These are phyloP conservation scores for Talaromyces sp. DNA, from an alignment of 2,329 filamentous ascomycete genomes.

Conservation along the genomic window DNA sequence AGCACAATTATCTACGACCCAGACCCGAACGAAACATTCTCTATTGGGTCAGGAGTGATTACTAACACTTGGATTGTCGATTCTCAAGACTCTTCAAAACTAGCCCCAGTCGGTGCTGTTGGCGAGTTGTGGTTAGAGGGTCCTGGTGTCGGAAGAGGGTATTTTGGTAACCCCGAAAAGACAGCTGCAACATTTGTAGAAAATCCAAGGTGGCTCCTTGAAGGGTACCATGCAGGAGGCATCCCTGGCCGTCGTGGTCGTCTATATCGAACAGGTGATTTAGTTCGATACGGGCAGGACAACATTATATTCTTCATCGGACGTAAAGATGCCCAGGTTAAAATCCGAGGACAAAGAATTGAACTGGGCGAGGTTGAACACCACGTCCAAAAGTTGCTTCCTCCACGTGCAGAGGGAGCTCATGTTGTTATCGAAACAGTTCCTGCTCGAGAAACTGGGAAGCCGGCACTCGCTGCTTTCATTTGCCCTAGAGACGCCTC, in stretches of 20 bases:
- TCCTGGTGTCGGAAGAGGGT: constrained; percentile 37
- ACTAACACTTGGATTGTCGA: constrained; percentile 7
- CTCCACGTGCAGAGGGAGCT: neutral
- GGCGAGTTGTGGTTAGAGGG: constrained; percentile 41
- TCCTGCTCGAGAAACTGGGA: neutral
- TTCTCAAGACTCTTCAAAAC: constrained; percentile 64
- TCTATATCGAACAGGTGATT: constrained; percentile 32
- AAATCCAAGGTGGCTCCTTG: constrained; percentile 23
- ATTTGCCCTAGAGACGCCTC: neutral
- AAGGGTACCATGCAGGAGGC: constrained; percentile 26
- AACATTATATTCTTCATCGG: constrained; percentile 27
- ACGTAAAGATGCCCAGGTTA: constrained; percentile 36
- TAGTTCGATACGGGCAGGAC: constrained; percentile 26
- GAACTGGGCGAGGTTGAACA: constrained; percentile 39
- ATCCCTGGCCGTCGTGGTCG: constrained; percentile 28
- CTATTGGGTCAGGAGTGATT: constrained; percentile 3
- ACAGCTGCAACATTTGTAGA: constrained; percentile 34
- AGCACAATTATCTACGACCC: neutral
- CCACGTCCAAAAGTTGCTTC: constrained; percentile 19
- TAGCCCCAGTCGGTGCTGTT: constrained; percentile 40
- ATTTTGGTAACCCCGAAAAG: constrained; percentile 37
- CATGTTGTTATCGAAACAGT: neutral
- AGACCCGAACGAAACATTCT: neutral
- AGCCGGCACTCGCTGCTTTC: neutral
- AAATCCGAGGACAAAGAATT: constrained; percentile 39